These are phyloP conservation scores for Jackrogersella multiformis DNA, from an alignment of 495 filamentous ascomycete genomes.

Conservation along the genomic window DNA sequence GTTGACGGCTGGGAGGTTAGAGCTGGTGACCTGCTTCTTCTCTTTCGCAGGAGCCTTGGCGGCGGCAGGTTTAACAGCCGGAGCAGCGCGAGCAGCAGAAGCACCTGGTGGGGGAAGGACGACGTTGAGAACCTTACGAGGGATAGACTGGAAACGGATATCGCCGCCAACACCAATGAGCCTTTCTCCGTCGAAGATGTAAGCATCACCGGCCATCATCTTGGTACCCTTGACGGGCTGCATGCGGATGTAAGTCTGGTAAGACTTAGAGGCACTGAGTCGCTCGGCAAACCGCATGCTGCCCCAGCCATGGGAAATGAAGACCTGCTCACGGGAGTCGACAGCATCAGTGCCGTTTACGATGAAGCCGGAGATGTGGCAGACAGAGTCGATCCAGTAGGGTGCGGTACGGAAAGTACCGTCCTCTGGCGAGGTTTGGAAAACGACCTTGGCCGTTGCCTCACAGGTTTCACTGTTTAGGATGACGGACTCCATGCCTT, in stretches of 20 bases:
- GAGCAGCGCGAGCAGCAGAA: constrained; percentile 47
- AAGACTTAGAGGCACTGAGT: constrained; percentile 69
- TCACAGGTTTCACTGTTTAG: constrained; percentile 76
- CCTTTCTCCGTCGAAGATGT: constrained; percentile 70
- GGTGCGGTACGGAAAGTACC: constrained; percentile 74
- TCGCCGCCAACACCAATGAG: constrained; percentile 63
- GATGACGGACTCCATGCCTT: constrained; percentile 79
- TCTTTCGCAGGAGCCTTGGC: constrained; percentile 53
- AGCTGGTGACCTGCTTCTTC: constrained; percentile 55
- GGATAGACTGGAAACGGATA: constrained; percentile 72
- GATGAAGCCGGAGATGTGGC: constrained; percentile 78
- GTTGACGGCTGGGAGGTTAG: constrained; percentile 55
- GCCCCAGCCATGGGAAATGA: constrained; percentile 83
- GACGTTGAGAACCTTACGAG: constrained; percentile 72
- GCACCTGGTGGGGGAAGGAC: constrained; percentile 68
- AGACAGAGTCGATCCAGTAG: constrained; percentile 76
- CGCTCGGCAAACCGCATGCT: constrained; percentile 74
- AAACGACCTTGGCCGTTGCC: constrained; percentile 73
- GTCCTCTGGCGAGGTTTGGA: constrained; percentile 65
- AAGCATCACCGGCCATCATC: constrained; percentile 68
- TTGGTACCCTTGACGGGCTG: constrained; percentile 61
- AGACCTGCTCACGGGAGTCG: constrained; percentile 75
- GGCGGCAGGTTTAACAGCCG: constrained; percentile 52
- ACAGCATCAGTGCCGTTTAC: constrained; percentile 80
- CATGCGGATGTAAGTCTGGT: constrained; percentile 78